Evolutionary conservation across 139 green algal species (phyloP).

Genomic region (Nannochloris sp.): DNA sequence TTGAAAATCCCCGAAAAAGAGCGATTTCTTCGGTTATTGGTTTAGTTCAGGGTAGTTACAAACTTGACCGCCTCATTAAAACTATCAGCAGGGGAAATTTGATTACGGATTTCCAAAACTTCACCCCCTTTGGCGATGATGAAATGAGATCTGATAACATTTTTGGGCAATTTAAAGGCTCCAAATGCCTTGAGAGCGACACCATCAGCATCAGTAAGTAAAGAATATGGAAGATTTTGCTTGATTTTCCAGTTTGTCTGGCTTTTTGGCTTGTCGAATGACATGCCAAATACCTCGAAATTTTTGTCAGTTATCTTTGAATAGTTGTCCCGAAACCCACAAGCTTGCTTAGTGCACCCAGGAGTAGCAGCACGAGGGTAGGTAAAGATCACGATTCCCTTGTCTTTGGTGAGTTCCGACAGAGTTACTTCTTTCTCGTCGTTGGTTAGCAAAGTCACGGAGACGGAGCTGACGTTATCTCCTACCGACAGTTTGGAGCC

Average conservation of each 20-base stretch:
- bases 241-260: slow-evolving; percentile 41
- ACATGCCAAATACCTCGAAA: slow-evolving; percentile 35
- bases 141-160: slow-evolving; percentile 17
- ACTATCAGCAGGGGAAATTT: slow-evolving; percentile 21
- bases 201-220: slow-evolving; percentile 31
- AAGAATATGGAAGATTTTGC: slow-evolving; percentile 25
- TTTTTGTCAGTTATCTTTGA: slow-evolving; percentile 14
- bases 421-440: not conserved
- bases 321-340: slow-evolving; percentile 27
- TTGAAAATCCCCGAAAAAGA: not conserved
- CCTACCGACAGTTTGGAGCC: slow-evolving; percentile 4
- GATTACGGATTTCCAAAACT: slow-evolving; percentile 20
- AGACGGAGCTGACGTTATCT: not conserved
- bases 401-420: slow-evolving; percentile 16
- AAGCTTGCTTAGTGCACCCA: slow-evolving; percentile 42
- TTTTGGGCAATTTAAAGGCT: slow-evolving; percentile 21
- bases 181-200: slow-evolving; percentile 26
- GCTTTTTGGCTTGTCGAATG: slow-evolving; percentile 38
- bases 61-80: slow-evolving; percentile 14
- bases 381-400: slow-evolving; percentile 33
- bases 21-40: no score
- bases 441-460: slow-evolving; percentile 13
- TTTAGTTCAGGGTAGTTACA: no score
- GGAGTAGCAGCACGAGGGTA: slow-evolving; percentile 33
- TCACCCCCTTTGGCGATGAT: slow-evolving; percentile 21